Percentiles rank a stretch among this genome's conserved stretches.
Evolutionary conservation across 441 rosid genomes (phyloP).

Genomic region (Euphorbia schlechtendalii): DNA sequence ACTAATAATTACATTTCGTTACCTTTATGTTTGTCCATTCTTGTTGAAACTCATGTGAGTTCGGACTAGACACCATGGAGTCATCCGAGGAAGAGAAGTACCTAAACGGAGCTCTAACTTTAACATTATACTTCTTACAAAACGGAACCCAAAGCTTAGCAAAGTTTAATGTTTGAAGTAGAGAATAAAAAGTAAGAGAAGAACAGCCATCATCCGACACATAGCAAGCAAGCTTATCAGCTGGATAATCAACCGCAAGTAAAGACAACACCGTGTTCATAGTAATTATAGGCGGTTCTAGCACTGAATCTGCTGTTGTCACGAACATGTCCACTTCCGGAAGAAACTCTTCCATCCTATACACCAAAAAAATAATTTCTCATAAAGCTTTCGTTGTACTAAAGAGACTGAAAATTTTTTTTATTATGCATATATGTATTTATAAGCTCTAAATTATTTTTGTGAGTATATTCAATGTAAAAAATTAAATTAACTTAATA

Average conservation of each 20-base stretch:
- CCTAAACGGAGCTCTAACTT: slow-evolving; percentile 64
- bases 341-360: slow-evolving; percentile 36
- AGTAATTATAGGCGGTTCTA: slow-evolving; percentile 45
- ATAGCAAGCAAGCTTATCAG: slow-evolving; percentile 62
- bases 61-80: background rate
- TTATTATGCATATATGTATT: no score
- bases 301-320: slow-evolving; percentile 50
- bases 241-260: slow-evolving; percentile 72
- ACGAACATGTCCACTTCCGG: slow-evolving; percentile 51
- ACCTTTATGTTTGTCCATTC: slow-evolving; percentile 53
- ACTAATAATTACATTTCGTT: background rate
- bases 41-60: slow-evolving; percentile 31
- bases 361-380: no score
- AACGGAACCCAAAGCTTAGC: slow-evolving; percentile 76
- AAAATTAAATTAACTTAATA: no score
- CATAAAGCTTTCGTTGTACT: no score
- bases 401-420: no score
- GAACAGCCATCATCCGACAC: slow-evolving; percentile 82
- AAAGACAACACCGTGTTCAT: slow-evolving; percentile 66
- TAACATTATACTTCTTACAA: slow-evolving; percentile 54
- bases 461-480: no score
- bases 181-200: slow-evolving; percentile 44
- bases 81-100: slow-evolving; percentile 33
- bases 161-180: slow-evolving; percentile 51
- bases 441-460: no score